Base-by-base conservation (phyloP, 2,329 filamentous ascomycete species). In the Colletotrichum sp. region DNA sequence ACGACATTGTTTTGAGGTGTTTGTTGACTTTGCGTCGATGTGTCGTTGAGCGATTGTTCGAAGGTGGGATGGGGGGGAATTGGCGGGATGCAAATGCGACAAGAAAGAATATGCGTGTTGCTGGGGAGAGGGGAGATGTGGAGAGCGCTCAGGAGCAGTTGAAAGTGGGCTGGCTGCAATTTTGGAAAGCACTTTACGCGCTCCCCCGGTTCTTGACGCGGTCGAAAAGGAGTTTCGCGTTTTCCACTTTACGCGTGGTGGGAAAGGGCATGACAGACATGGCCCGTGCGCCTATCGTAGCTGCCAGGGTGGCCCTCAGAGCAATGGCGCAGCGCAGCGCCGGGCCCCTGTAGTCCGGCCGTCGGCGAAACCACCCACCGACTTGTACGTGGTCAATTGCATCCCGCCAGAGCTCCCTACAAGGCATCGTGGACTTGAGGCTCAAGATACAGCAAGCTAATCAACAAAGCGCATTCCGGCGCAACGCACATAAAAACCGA, bases 1-100 rank as follows among this genome's bases (percentile, higher is more conserved):
- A 87, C 76, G 86, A 87, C 86, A 87, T 87, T 59, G 74, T 82
- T 78, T 39, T 26, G 48, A 43, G 15, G 13, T 67, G 30, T 28
- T n/a, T 59, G 52, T 28, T 28, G 59, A 63, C 28, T 63, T 61
- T 9, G n/a, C 59, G 26, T 34, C 59, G 59, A 60, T 71, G 39
- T 65, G 67, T 69, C 66, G 74, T 67, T 39, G 67, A 63, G 32
- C 78, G 28, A 36, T 63, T 34, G 39, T 65, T 71, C 60, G 75
- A 72, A 52, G 68, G 36, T 28, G 75, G 36, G 48, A 63, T 61
- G 75, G 68, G 74, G 79, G 77, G 43, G 43, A 21, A 52, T 52
- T 52, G 26, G 59, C 32, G 28, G 59, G 59, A 63, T 32, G 59
- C 30, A 21, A 32, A 74, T 78, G 73, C 68, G 75, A 72, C 67